Base-by-base conservation (phyloP, 163 green algal species). In the Chloroidium sp. region DNA sequence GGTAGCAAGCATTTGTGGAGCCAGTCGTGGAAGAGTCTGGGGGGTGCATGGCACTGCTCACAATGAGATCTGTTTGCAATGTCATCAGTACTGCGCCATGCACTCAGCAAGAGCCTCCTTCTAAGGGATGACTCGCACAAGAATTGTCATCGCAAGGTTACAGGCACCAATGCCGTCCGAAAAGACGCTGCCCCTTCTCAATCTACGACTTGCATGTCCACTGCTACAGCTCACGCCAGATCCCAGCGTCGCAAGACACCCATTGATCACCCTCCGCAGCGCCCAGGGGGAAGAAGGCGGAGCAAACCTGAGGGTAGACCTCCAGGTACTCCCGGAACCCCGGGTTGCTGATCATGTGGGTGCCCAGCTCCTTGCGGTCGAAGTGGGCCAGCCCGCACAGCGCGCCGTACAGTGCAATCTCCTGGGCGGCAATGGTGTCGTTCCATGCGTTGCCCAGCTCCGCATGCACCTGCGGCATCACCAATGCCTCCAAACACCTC, bases 371-470 rank as follows among this genome's bases (percentile, higher is more conserved):
- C 0, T 61, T 59, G 0, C 95, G 89, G 77, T 95, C 88, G 84
- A 98, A 94, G 78, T 88, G 91, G 4, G 95, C 95, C 69, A 99
- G 88, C 3, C 92, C 93, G 83, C 89, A 96, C 75, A 99, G 86
- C 2, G 81, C 91, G 13, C 92, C 95, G 78, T 97, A 97, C 64
- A 91, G 75, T 2, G 94, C 95, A 8, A 98, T 87, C 80, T 98
- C 95, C 81, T 85, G 84, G 0, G 80, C 79, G 3, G 90, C 83
- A 6, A 94, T 77, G 59, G 95, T 89, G 4, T 94, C 89, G 6
- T 78, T 89, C 83, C 90, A 96, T 59, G 69, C 81, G n/a, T 69
- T 85, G 60, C 86, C 89, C 61, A 97, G 85, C 77, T 97, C 92
- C 1, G 81, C 75, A 1, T 62, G 79, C 6, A 94, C 90, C 83